Conservation (phyloP, 495 filamentous ascomycete genomes). For the Talaromyces adpressus region DNA sequence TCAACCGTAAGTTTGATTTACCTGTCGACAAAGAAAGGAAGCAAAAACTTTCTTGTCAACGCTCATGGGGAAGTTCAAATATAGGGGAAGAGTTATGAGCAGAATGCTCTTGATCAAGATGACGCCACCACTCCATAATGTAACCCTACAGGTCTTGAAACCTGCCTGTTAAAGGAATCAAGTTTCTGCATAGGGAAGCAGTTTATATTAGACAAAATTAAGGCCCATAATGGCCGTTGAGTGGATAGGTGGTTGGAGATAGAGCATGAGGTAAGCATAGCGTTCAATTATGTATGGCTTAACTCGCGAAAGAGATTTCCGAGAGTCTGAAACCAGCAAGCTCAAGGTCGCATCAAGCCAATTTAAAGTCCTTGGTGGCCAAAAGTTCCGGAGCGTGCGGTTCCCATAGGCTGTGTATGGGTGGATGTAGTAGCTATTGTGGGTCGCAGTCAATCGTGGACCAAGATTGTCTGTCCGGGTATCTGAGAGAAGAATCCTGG, state of each 20-base stretch:
- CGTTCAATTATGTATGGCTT: not conserved
- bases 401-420: not conserved
- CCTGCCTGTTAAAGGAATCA: not conserved
- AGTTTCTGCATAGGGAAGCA: not conserved
- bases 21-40: not conserved
- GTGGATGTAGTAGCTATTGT: not conserved
- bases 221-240: not conserved
- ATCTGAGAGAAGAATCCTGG: not conserved
- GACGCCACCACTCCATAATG: conserved; percentile 5
- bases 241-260: not conserved
- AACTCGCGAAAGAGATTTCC: not conserved
- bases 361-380: not conserved
- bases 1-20: not conserved
- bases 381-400: not conserved
- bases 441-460: not conserved
- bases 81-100: not conserved
- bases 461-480: not conserved
- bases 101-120: not conserved
- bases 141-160: not conserved
- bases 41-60: not conserved
- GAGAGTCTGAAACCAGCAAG: not conserved
- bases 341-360: not conserved
- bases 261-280: not conserved
- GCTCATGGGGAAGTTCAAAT: not conserved
- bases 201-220: not conserved